Evolutionary conservation across 371 early-diverging fungal species (phyloP).

Genomic region (Syncephalastrum sp.): DNA sequence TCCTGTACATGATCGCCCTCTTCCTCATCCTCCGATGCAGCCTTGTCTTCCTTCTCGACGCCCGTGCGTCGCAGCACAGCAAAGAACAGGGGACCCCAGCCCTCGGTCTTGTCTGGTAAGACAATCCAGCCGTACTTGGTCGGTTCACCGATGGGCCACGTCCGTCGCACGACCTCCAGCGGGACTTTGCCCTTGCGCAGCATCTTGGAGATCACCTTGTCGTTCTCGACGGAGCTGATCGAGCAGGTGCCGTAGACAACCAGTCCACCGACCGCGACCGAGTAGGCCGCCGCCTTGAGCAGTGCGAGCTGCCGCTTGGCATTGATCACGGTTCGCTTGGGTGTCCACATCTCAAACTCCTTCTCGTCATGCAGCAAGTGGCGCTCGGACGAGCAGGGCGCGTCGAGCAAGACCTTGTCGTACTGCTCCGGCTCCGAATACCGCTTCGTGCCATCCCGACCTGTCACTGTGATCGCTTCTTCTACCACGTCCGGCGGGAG

Average conservation of each 20-base stretch:
- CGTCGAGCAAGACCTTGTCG: constrained; percentile 71
- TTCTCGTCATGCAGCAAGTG: constrained; percentile 57
- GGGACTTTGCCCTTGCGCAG: constrained; percentile 42
- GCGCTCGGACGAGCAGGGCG: constrained; percentile 80
- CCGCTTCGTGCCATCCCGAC: constrained; percentile 56
- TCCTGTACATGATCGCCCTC: background rate
- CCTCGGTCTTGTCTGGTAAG: constrained; percentile 52
- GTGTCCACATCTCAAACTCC: constrained; percentile 55
- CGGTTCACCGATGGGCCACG: constrained; percentile 52
- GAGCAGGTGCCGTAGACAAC: constrained; percentile 79
- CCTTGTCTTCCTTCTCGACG: constrained; percentile 26
- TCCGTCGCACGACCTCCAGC: constrained; percentile 37
- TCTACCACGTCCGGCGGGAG: constrained; percentile 42
- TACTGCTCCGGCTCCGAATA: constrained; percentile 47
- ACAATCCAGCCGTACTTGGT: constrained; percentile 63
- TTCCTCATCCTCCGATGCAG: constrained; percentile 16
- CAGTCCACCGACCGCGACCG: constrained; percentile 57
- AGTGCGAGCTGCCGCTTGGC: constrained; percentile 58
- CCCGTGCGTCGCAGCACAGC: constrained; percentile 40
- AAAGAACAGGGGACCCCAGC: constrained; percentile 66
- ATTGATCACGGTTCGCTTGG: constrained; percentile 48
- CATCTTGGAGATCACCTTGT: constrained; percentile 59
- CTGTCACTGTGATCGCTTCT: constrained; percentile 47
- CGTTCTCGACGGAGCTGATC: constrained; percentile 68
- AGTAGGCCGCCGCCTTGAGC: constrained; percentile 58